Evolutionary conservation across 2,329 filamentous ascomycete species (phyloP).

Genomic region (Xylariaceae sp.): DNA sequence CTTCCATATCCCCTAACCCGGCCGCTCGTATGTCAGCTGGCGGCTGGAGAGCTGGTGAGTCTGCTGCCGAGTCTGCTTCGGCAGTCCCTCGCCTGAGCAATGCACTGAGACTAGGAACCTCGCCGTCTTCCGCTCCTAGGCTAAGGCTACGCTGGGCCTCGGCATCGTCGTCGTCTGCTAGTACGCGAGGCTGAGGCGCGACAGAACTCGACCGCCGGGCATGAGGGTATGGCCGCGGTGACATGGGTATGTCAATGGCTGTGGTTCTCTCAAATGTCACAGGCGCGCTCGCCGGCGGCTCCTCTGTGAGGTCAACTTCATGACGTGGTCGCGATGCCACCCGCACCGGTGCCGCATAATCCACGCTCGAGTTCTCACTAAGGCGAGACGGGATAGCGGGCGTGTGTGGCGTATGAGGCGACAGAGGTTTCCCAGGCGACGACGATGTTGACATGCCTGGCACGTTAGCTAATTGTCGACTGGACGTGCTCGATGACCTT

Average conservation of each 20-base stretch:
- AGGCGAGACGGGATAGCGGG: constrained; percentile 93
- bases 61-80: constrained; percentile 46
- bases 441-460: constrained; percentile 82
- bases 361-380: constrained; percentile 85
- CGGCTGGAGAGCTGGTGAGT: constrained; percentile 47
- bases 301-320: constrained; percentile 40
- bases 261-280: constrained; percentile 60
- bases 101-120: constrained; percentile 69
- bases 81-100: constrained; percentile 58
- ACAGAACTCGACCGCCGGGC: constrained; percentile 73
- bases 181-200: constrained; percentile 65
- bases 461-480: constrained; percentile 64
- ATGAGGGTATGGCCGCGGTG: constrained; percentile 65
- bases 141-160: constrained; percentile 73
- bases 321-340: constrained; percentile 36
- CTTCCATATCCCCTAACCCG: constrained; percentile 49
- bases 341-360: constrained; percentile 56
- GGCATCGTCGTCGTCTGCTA: constrained; percentile 64
- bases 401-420: constrained; percentile 89
- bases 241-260: constrained; percentile 77
- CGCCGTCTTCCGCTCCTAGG: constrained; percentile 68
- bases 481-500: constrained; percentile 78
- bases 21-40: constrained; percentile 51
- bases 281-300: constrained; percentile 46
- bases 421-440: constrained; percentile 88